A percentile compares a stretch with the other conserved stretches of the same genome.
Conservation (phyloP, 2,329 filamentous ascomycete species). For the Mariannaea sp. region DNA sequence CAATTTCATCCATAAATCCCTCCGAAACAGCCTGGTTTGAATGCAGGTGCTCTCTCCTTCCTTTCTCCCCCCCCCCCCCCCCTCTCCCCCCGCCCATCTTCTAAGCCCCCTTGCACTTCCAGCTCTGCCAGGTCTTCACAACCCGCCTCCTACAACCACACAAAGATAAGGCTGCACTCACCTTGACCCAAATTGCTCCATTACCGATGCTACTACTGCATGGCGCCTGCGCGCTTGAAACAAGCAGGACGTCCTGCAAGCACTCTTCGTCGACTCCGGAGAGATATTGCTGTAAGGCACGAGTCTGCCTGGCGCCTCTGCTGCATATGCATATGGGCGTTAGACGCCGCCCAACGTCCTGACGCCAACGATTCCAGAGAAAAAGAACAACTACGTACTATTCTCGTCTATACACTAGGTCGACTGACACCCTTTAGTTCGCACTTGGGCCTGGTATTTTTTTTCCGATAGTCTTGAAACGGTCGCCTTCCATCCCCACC, state of each 20-base stretch:
- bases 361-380: conserved; percentile 9
- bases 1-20: background rate
- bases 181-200: background rate
- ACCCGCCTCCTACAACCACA: background rate
- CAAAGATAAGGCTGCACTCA: conserved; percentile 6
- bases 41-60: background rate
- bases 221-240: conserved; percentile 1
- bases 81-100: too few species aligned
- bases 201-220: background rate
- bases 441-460: background rate
- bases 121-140: conserved; percentile 12
- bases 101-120: conserved; percentile 13
- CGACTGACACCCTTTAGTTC: too few species aligned
- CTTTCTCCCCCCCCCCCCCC: background rate
- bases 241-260: background rate
- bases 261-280: background rate
- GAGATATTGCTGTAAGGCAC: conserved; percentile 25
- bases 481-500: conserved; percentile 7
- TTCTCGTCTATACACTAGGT: background rate
- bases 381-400: conserved; percentile 2
- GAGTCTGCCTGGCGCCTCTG: conserved; percentile 21
- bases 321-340: conserved; percentile 23
- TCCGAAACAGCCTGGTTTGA: conserved; percentile 6
- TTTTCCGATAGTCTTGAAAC: conserved; percentile 10
- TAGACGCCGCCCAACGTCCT: conserved; percentile 24